Evolutionary conservation across 129 eudicot genomes (phyloP), one percentile per base, ranked within the genome.

Genomic region (Helichrysum umbraculigerum): DNA sequence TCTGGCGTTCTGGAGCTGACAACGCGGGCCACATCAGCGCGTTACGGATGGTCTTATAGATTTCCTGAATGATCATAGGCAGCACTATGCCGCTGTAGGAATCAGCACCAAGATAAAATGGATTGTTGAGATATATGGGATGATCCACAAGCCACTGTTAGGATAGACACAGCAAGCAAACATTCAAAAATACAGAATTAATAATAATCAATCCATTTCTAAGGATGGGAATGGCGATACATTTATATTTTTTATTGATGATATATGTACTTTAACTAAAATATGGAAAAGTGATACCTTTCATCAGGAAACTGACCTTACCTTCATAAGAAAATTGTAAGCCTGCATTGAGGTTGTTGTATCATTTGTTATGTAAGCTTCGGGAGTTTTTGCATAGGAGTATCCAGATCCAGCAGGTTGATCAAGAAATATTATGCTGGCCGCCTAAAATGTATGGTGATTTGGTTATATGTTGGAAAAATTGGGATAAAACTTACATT

Each of bases 341-440:
- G 63, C 19, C 6, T 34, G 51, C 72, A 39, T 34, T 33, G 86
- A 29, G 17, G 82, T 20, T 29, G 74, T 14, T 28, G 76, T 66
- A 42, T 82, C 82, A 37, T 68, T 72, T 5, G 52, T 72, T 29
- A 11, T 57, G 54, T 60, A 77, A 57, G 71, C 14, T 57, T 73
- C 62, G 3, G 28, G 30, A 59, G 70, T 66, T 44, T 60, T 72
- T 22, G 83, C 71, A 28, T 82, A 82, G 21, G 86, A 66, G 62
- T 66, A 82, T 59, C 86, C 86, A 44, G 79, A 0, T 5, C 73
- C 61, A 66, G 76, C 83, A 32, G 86, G 79, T 73, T 63, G 75
- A 82, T 77, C 86, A 58, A 82, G 14, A 59, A 72, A 82, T 42
- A 82, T 82, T 5, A 82, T 59, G 50, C 25, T 82, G 35, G 79